These are phyloP conservation scores for Centrapalus pauciflorus DNA, from an alignment of 129 eudicot genomes.

Conservation along the genomic window DNA sequence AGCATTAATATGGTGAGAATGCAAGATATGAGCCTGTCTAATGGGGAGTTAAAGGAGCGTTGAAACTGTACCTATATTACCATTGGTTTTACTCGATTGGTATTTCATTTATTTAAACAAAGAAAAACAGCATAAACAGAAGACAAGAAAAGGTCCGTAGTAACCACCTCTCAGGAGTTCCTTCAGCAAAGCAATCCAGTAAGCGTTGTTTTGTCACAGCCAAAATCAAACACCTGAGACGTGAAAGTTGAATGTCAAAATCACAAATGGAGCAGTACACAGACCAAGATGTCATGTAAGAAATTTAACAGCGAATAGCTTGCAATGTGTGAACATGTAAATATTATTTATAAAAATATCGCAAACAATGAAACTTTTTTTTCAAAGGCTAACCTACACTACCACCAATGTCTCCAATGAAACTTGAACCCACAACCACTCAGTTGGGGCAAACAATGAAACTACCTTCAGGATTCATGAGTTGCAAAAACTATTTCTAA, in stretches of 20 bases:
- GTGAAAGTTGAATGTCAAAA: background rate
- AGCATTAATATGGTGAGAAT: no score
- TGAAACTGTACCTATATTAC: no score
- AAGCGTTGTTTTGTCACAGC: background rate
- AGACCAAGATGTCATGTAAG: background rate
- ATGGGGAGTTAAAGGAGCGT: no score
- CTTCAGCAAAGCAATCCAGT: background rate
- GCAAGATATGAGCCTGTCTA: no score
- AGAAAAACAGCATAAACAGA: background rate
- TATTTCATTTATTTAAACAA: no score
- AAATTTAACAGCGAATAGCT: background rate
- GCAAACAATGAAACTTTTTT: no score
- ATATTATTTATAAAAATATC: background rate
- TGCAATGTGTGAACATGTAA: background rate
- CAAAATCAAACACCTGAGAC: background rate
- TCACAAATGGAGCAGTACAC: background rate
- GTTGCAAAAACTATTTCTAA: background rate
- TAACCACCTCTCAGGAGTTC: background rate
- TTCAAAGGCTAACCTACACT: no score
- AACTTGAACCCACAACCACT: no score
- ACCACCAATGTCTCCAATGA: no score
- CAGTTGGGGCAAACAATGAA: no score
- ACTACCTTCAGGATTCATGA: background rate
- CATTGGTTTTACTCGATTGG: no score
- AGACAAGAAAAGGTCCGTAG: background rate